Conservation (phyloP, 2,329 filamentous ascomycete genomes). For the Clonostachys chloroleuca region DNA sequence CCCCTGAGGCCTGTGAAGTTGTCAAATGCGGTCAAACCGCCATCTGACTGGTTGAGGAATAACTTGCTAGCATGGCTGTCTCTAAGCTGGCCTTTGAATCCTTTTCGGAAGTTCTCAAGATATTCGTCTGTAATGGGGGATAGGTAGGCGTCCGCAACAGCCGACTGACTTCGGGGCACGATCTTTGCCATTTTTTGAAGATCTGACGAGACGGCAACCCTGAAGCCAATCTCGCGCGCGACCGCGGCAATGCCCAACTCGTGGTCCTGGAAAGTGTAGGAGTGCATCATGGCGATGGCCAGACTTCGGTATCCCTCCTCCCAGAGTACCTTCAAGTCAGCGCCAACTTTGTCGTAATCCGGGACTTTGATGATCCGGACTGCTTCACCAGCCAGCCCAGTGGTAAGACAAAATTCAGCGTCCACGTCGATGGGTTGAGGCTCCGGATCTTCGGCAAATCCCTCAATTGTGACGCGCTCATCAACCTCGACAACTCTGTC, state of each 20-base stretch:
- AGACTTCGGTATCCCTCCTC: slow-evolving; percentile 49
- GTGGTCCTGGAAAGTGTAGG: slow-evolving; percentile 60
- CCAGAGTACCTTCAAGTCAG: slow-evolving; percentile 51
- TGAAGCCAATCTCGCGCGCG: slow-evolving; percentile 33
- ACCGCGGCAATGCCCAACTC: slow-evolving; percentile 26
- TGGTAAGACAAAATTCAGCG: slow-evolving; percentile 52
- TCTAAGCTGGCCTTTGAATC: slow-evolving; percentile 13
- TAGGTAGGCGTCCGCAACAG: slow-evolving; percentile 35
- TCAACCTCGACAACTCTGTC: slow-evolving; percentile 69
- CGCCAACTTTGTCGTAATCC: slow-evolving; percentile 40
- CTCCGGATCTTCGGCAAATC: slow-evolving; percentile 67
- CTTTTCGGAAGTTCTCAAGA: slow-evolving; percentile 15
- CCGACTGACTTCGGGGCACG: slow-evolving; percentile 33
- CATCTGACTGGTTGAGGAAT: slow-evolving; percentile 15
- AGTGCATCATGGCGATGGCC: slow-evolving; percentile 66
- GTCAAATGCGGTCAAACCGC: slow-evolving; percentile 15
- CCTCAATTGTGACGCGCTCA: slow-evolving; percentile 68
- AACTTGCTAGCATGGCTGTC: slow-evolving; percentile 13
- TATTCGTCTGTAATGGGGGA: slow-evolving; percentile 29
- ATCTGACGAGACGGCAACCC: slow-evolving; percentile 6
- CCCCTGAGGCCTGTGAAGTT: slow-evolving; percentile 17
- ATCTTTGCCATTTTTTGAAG: slow-evolving; percentile 34
- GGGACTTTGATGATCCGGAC: slow-evolving; percentile 62
- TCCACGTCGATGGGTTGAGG: slow-evolving; percentile 31
- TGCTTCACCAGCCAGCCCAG: slow-evolving; percentile 63